These are phyloP conservation scores for Syncephalastrum sp. DNA, from an alignment of 371 early-diverging fungal genomes.

Conservation along the genomic window DNA sequence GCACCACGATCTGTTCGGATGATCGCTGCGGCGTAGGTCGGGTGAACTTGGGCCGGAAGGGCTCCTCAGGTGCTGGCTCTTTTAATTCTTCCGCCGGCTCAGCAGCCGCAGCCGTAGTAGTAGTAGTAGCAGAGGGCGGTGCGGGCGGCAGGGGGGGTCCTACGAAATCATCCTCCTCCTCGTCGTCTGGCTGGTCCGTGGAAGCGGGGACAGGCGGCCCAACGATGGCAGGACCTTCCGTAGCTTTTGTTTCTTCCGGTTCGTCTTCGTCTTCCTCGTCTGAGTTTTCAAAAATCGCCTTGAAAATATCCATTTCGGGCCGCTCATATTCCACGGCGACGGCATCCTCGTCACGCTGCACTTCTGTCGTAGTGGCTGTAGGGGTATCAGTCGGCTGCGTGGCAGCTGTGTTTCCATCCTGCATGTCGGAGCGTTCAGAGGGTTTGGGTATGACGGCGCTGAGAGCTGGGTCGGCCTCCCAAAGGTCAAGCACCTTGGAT, in stretches of 20 bases:
- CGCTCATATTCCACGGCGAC: slow-evolving; percentile 61
- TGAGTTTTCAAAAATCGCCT: slow-evolving; percentile 79
- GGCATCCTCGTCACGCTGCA: slow-evolving; percentile 48
- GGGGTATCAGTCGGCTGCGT: slow-evolving; percentile 7
- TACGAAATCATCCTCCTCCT: slow-evolving; percentile 24
- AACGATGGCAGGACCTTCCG: slow-evolving; percentile 1
- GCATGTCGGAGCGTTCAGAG: slow-evolving; percentile 22
- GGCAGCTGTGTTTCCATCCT: slow-evolving; percentile 2
- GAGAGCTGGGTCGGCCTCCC: slow-evolving; percentile 33
- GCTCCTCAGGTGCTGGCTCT: slow-evolving; percentile 2
- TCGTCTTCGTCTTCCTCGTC: slow-evolving; percentile 58
- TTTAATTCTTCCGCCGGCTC: too few relatives aligned
- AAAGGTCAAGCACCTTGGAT: slow-evolving; percentile 4
- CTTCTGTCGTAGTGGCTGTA: slow-evolving; percentile 27
- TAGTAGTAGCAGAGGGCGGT: slow-evolving; percentile 6
- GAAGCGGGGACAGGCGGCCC: not conserved
- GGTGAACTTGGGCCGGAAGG: slow-evolving; percentile 49
- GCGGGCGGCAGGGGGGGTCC: slow-evolving; percentile 42
- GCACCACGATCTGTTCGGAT: slow-evolving; percentile 41
- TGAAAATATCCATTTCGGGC: slow-evolving; percentile 86
- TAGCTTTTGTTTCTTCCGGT: slow-evolving; percentile 24
- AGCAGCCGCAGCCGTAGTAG: not conserved
- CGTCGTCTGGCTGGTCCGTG: too few relatives aligned
- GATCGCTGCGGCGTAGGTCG: slow-evolving; percentile 17
- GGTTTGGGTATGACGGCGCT: slow-evolving; percentile 44